Evolutionary conservation across 345 rosid genomes (phyloP).

Genomic region (Nasturtium officinale): DNA sequence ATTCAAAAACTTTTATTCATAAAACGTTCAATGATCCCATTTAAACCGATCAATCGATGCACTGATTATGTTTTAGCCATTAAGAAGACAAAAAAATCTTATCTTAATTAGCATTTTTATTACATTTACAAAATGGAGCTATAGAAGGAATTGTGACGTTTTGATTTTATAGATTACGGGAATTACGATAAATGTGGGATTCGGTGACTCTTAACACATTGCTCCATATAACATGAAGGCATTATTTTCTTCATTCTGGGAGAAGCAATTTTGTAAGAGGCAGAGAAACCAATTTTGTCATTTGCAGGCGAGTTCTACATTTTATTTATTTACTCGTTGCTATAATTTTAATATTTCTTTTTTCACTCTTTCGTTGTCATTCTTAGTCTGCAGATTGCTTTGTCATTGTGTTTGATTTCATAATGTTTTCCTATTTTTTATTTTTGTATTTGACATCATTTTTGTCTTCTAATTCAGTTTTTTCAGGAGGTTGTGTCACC

Average conservation of each 20-base stretch:
- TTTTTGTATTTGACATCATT: constrained; percentile 49
- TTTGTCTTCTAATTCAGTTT: constrained; percentile 64
- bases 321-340: not conserved
- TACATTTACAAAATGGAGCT: not conserved
- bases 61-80: constrained; percentile 28
- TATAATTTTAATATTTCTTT: not conserved
- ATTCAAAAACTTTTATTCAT: not conserved
- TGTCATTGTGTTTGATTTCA: not conserved
- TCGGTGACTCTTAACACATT: constrained; percentile 21
- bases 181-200: constrained; percentile 19
- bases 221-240: constrained; percentile 26
- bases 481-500: constrained; percentile 82
- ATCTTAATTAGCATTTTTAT: constrained; percentile 24
- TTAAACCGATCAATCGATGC: constrained; percentile 28
- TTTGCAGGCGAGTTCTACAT: constrained; percentile 34
- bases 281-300: constrained; percentile 6
- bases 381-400: constrained; percentile 3
- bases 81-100: not conserved
- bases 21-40: constrained; percentile 27
- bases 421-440: not conserved
- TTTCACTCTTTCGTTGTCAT: not conserved
- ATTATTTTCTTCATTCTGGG: not conserved
- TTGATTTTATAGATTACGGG: not conserved
- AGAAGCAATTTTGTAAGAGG: constrained; percentile 15
- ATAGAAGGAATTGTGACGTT: constrained; percentile 19